These are phyloP conservation scores for Albifimbria verrucaria DNA, from an alignment of 2,329 filamentous ascomycete genomes.

Conservation along the genomic window DNA sequence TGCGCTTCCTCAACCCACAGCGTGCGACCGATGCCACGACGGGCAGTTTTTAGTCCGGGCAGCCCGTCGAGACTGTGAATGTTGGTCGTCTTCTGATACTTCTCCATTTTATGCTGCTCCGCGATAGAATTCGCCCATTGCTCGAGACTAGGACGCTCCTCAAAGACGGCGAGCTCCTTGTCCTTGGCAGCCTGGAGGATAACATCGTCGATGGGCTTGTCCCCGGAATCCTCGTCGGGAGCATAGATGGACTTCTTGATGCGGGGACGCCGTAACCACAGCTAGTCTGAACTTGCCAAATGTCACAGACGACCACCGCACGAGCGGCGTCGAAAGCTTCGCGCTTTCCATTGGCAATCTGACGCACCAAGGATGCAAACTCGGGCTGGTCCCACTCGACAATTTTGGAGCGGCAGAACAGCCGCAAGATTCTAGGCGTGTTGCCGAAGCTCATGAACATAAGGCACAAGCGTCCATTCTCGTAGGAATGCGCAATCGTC, in stretches of 20 bases:
- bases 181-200: constrained; percentile 23
- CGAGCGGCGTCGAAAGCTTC: constrained; percentile 45
- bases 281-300: constrained; percentile 64
- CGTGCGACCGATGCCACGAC: constrained; percentile 45
- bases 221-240: constrained; percentile 16
- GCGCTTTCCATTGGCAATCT: constrained; percentile 31
- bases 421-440: constrained; percentile 58
- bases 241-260: constrained; percentile 39
- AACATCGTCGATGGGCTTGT: constrained; percentile 14
- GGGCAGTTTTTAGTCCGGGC: constrained; percentile 52
- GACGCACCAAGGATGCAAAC: constrained; percentile 46
- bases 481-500: constrained; percentile 72
- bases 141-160: constrained; percentile 54
- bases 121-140: constrained; percentile 46
- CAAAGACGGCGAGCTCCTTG: constrained; percentile 40
- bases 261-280: constrained; percentile 62
- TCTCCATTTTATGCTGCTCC: constrained; percentile 44
- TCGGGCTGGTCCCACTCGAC: constrained; percentile 55
- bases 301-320: constrained; percentile 58
- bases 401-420: constrained; percentile 58
- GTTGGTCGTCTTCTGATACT: constrained; percentile 59
- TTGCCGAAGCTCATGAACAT: constrained; percentile 68
- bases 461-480: constrained; percentile 72
- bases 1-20: constrained; percentile 39
- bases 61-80: constrained; percentile 54